Base-by-base conservation (phyloP, 768 basidiomycete genomes). In the Pilatotrama ljubarskyi region DNA sequence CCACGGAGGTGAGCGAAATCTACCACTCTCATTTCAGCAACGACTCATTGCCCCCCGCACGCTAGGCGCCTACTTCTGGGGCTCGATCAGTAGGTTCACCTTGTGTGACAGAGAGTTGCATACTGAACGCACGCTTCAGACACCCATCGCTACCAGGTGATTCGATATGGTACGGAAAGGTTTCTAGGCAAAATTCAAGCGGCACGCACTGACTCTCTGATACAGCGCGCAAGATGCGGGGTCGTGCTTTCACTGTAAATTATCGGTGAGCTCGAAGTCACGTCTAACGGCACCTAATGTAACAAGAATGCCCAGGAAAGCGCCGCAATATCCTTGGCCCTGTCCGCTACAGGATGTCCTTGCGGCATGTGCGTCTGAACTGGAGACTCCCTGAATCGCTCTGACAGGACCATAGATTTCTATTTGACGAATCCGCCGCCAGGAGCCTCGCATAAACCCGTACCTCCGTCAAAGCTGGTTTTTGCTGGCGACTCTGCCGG, bases 311-410 rank as follows among this genome's bases (percentile, higher is more conserved):
- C 73, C 72, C 67, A 85, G 90, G 43, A 86, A 90, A 69, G 88
- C 90, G 0, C 91, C 91, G 1, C 91, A 93, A 71, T 92, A 90
- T 66, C 91, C 91, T 14, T 92, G 89, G 80, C 91, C 90, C 2
- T 86, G 85, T 69, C 82, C 87, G 1, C 67, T 93, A 0, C 89
- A 90, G 59, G 91, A 93, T 66, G 84, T 87, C 15, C 71, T 92
- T 24, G 88, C 91, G 3, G 86, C 89, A 0, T 92, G 87, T 86
- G 69, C 49, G 78, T 50, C 22, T 11, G 15, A 17, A 10, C 10
- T 26, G 3, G 37, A 17, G 29, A 14, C 2, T 20, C 13, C 17
- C 18, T 49, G 44, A 18, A 40, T 44, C 40, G 13, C 35, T 32
- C 48, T 57, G 2, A 51, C 11, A 41, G 3, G 24, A 37, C 7